These are phyloP conservation scores for Populus pruinosa DNA, from an alignment of 345 rosid genomes.

Conservation along the genomic window DNA sequence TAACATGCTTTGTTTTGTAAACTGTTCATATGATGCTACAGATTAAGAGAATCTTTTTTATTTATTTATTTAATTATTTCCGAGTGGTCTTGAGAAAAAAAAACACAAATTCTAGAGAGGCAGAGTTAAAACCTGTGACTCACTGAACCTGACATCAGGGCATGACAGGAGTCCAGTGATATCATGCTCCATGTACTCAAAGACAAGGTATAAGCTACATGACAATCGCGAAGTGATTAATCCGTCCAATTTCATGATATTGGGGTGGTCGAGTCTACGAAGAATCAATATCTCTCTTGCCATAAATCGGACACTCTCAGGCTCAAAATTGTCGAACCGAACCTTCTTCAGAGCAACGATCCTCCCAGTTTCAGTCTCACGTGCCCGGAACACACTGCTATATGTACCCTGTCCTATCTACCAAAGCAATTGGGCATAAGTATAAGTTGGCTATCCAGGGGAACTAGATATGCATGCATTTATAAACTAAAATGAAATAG, in stretches of 20 bases:
- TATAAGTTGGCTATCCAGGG: background rate
- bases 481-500: background rate
- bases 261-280: slow-evolving; percentile 86
- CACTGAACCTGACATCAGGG: slow-evolving; percentile 74
- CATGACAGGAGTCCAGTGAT: slow-evolving; percentile 84
- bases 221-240: slow-evolving; percentile 78
- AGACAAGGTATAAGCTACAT: slow-evolving; percentile 82
- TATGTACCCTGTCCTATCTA: slow-evolving; percentile 99
- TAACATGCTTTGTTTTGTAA: background rate
- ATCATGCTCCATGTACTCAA: slow-evolving; percentile 99
- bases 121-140: slow-evolving; percentile 68
- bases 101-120: background rate
- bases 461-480: too few species aligned
- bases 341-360: slow-evolving; percentile 95
- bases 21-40: background rate
- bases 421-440: slow-evolving; percentile 12
- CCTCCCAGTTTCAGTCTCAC: slow-evolving; percentile 69
- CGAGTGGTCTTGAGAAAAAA: background rate
- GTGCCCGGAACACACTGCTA: slow-evolving; percentile 91
- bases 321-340: slow-evolving; percentile 91
- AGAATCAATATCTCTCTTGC: slow-evolving; percentile 88
- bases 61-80: background rate
- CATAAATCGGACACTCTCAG: too few species aligned
- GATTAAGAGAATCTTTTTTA: background rate
- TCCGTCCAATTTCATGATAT: slow-evolving; percentile 85